Conservation (phyloP, 2,329 filamentous ascomycete species). For the Teratosphaeria viscida region DNA sequence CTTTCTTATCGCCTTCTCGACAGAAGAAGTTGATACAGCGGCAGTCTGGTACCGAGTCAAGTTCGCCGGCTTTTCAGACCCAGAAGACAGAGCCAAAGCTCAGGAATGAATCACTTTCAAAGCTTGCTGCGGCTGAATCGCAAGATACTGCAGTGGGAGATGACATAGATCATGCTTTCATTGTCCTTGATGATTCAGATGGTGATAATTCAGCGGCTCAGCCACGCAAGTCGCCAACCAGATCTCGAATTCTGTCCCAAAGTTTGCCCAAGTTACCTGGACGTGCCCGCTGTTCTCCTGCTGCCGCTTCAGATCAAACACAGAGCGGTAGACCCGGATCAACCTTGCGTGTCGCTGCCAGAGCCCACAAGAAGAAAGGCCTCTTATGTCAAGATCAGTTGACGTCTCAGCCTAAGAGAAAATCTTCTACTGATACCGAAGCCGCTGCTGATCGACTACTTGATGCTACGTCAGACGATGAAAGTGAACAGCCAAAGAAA, state of each 20-base stretch:
- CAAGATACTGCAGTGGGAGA: not conserved
- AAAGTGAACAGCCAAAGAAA: slow-evolving; percentile 13
- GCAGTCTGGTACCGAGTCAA: slow-evolving; percentile 24
- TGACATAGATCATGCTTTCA: not conserved
- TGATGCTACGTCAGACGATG: slow-evolving; percentile 13
- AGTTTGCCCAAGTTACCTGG: not conserved
- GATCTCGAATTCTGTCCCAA: not conserved
- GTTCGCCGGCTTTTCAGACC: slow-evolving; percentile 22
- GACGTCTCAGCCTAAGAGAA: slow-evolving; percentile 5
- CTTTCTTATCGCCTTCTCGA: slow-evolving; percentile 12
- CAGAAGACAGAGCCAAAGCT: slow-evolving; percentile 3
- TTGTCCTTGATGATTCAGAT: not conserved
- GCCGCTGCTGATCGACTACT: slow-evolving; percentile 3
- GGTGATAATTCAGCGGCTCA: not conserved
- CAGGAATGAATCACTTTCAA: not conserved
- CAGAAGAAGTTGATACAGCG: not conserved
- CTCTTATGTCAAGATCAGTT: slow-evolving; percentile 33
- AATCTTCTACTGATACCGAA: slow-evolving; percentile 10
- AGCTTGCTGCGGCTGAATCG: not conserved
- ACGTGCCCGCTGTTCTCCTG: not conserved
- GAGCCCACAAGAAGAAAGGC: slow-evolving; percentile 29
- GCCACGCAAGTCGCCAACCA: not conserved
- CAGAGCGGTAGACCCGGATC: slow-evolving; percentile 11
- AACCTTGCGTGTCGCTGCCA: slow-evolving; percentile 30
- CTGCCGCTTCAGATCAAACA: not conserved